phyloP scores from a whole-genome alignment of 441 rosid species.

The Arabidopsis lyrata region DNA sequence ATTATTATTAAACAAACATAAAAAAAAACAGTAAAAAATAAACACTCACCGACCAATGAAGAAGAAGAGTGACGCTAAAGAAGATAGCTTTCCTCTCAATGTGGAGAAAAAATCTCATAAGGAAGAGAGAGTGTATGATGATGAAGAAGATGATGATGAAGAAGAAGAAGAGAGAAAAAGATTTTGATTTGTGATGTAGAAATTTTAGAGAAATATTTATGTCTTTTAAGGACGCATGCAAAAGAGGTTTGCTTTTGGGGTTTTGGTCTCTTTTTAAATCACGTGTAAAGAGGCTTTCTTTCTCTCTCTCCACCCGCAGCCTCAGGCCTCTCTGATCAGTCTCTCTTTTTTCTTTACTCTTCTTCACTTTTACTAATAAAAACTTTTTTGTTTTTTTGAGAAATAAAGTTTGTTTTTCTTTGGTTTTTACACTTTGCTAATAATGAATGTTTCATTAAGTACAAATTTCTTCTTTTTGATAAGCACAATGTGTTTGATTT shows the following conservation, averaged over 20 bases:
- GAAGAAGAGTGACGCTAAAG: conserved; percentile 35
- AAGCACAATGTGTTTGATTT: conserved; percentile 28
- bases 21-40: neutral
- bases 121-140: conserved; percentile 23
- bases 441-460: conserved; percentile 32
- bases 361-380: conserved; percentile 25
- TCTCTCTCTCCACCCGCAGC: conserved; percentile 25
- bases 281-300: conserved; percentile 73
- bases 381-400: neutral
- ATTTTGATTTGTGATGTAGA: conserved; percentile 57
- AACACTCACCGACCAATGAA: conserved; percentile 46
- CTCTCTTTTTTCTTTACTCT: conserved; percentile 33
- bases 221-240: conserved; percentile 94
- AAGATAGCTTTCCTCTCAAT: conserved; percentile 25
- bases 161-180: conserved; percentile 40
- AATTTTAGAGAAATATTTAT: neutral
- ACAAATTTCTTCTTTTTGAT: conserved; percentile 46
- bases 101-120: conserved; percentile 25
- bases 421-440: conserved; percentile 30
- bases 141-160: conserved; percentile 20
- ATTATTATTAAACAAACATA: neutral
- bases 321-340: conserved; percentile 27
- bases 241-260: conserved; percentile 69
- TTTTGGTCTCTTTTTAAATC: conserved; percentile 68
- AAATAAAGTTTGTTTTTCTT: neutral